Conservation (phyloP, 805 yeast genomes). For the Yarrowia alimentaria region DNA sequence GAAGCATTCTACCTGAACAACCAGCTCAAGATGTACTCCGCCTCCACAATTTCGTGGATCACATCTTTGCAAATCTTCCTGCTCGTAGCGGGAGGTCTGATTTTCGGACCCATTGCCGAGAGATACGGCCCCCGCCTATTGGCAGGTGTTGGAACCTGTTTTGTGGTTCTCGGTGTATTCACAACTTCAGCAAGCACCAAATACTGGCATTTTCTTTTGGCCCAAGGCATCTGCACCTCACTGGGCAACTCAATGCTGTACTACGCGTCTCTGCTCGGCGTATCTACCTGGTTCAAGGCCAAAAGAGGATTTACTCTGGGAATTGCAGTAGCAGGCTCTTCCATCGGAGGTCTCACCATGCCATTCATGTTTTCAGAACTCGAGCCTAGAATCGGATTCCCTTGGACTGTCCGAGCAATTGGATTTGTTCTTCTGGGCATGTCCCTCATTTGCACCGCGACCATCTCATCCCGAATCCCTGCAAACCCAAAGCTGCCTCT, state of each 20-base stretch:
- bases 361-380: constrained; percentile 53
- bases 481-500: constrained; percentile 32
- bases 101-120: constrained; percentile 54
- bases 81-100: constrained; percentile 48
- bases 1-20: constrained; percentile 54
- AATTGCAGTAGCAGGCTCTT: constrained; percentile 62
- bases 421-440: constrained; percentile 38
- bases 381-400: constrained; percentile 51
- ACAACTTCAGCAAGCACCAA: constrained; percentile 50
- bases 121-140: constrained; percentile 52
- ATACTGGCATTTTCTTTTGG: constrained; percentile 59
- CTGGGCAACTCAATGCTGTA: constrained; percentile 44
- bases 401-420: constrained; percentile 58
- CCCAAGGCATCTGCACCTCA: constrained; percentile 56
- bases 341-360: constrained; percentile 62
- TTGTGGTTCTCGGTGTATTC: constrained; percentile 51
- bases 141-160: constrained; percentile 46
- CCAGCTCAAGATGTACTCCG: constrained; percentile 47
- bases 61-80: constrained; percentile 47
- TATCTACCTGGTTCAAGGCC: constrained; percentile 60
- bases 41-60: constrained; percentile 65
- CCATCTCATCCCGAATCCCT: constrained; percentile 41
- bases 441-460: constrained; percentile 37
- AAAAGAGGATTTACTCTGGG: constrained; percentile 62
- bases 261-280: constrained; percentile 49